These are phyloP conservation scores for Suhomyces sp. DNA, from an alignment of 805 yeast species.

Conservation along the genomic window DNA sequence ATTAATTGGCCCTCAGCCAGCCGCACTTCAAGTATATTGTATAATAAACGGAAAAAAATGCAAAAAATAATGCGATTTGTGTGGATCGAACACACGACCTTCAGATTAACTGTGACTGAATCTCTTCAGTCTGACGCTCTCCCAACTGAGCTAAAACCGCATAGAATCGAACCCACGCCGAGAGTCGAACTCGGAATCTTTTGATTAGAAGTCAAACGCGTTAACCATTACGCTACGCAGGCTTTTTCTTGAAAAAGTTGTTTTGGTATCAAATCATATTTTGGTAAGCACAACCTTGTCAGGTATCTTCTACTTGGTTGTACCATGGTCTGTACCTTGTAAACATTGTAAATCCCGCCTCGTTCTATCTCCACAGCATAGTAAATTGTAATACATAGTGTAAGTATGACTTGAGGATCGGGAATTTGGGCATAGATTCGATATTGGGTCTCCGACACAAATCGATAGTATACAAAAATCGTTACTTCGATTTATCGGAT, in stretches of 20 bases:
- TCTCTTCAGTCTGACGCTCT: slow-evolving; percentile 31
- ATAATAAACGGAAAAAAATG: background rate
- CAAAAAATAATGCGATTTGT: slow-evolving; percentile 51
- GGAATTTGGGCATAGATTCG: background rate
- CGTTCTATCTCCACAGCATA: background rate
- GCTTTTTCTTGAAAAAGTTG: slow-evolving; percentile 18
- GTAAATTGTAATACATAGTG: no score
- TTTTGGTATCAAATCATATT: background rate
- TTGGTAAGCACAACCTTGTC: no score
- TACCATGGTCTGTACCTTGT: background rate
- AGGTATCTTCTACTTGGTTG: no score
- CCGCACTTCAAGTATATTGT: slow-evolving; percentile 9
- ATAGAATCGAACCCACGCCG: slow-evolving; percentile 37
- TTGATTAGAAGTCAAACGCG: slow-evolving; percentile 68
- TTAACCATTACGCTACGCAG: slow-evolving; percentile 65
- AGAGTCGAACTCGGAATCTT: slow-evolving; percentile 66
- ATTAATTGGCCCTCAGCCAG: slow-evolving; percentile 12
- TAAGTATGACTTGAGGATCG: background rate
- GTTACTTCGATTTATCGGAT: background rate
- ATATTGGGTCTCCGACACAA: no score
- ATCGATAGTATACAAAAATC: background rate
- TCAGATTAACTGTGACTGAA: slow-evolving; percentile 48
- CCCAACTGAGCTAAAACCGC: slow-evolving; percentile 34
- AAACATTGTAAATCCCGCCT: background rate
- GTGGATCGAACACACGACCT: slow-evolving; percentile 91